Conservation (phyloP, 2,329 filamentous ascomycete species). For the Colletotrichum viniferum region DNA sequence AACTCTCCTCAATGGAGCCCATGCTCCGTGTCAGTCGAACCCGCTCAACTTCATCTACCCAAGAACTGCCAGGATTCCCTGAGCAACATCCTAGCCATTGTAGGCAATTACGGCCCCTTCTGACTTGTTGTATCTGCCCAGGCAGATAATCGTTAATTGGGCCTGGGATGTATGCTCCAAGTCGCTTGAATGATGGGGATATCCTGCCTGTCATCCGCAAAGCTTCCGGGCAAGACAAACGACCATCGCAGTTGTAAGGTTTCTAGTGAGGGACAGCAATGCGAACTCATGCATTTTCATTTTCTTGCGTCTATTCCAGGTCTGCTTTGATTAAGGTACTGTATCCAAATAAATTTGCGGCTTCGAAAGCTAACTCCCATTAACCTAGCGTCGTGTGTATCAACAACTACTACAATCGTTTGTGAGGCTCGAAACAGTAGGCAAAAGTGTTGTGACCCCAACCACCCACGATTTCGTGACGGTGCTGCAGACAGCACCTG, state of each 20-base stretch:
- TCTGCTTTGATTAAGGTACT: too few relatives aligned
- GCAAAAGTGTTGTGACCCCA: background rate
- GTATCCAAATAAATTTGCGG: too few relatives aligned
- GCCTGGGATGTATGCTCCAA: background rate
- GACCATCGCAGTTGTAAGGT: fast-evolving
- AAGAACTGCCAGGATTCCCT: background rate
- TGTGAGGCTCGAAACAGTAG: too few relatives aligned
- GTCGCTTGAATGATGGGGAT: background rate
- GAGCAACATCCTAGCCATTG: background rate
- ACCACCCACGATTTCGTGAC: background rate
- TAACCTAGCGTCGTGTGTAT: too few relatives aligned
- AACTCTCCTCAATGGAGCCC: background rate
- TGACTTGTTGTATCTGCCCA: background rate
- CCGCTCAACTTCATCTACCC: background rate
- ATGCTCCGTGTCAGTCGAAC: background rate
- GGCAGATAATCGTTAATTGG: background rate
- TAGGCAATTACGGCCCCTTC: background rate
- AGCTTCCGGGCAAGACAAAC: background rate
- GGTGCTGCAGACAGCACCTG: background rate
- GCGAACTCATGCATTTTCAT: too few relatives aligned
- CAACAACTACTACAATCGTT: too few relatives aligned
- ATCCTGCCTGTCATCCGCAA: background rate
- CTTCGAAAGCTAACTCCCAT: too few relatives aligned
- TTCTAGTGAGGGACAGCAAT: fast-evolving
- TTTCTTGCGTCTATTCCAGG: too few relatives aligned